A percentile compares a stretch with the other conserved stretches of the same genome.
Conservation (phyloP, 345 rosid species). For the Draba incana region DNA sequence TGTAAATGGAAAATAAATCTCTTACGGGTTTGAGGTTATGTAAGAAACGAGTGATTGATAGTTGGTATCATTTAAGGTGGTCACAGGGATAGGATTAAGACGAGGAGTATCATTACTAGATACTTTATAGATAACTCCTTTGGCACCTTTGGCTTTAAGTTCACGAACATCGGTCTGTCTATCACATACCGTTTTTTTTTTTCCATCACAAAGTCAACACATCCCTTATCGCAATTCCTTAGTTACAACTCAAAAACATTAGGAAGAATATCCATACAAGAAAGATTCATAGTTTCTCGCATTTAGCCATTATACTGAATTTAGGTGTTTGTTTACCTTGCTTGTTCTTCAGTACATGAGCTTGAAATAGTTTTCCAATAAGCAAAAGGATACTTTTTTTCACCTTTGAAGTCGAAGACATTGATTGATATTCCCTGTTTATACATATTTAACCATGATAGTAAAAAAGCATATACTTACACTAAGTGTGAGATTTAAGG, state of each 20-base stretch:
- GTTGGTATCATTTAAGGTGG: not conserved
- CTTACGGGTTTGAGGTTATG: not conserved
- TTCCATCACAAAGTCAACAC: conserved; percentile 35
- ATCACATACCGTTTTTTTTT: conserved; percentile 44
- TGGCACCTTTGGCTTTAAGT: conserved; percentile 27
- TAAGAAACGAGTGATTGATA: conserved; percentile 21
- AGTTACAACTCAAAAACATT: not conserved
- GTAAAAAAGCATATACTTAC: not conserved
- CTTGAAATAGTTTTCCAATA: conserved; percentile 2
- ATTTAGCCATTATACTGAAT: not conserved
- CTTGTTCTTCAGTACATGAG: conserved; percentile 18
- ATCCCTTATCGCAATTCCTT: conserved; percentile 14
- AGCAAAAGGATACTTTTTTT: conserved; percentile 27
- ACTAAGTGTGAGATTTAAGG: too few species aligned
- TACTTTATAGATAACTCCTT: not conserved
- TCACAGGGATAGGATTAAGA: conserved; percentile 9
- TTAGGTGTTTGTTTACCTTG: conserved; percentile 5
- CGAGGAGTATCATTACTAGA: not conserved
- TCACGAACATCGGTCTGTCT: not conserved
- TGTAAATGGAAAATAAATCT: not conserved
- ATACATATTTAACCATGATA: not conserved
- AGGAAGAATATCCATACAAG: not conserved
- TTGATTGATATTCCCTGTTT: conserved; percentile 44
- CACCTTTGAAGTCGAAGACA: conserved; percentile 21
- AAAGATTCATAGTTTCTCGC: not conserved